These are phyloP conservation scores for Penicillium subrubescens DNA, from an alignment of 495 filamentous ascomycete genomes.

Conservation along the genomic window DNA sequence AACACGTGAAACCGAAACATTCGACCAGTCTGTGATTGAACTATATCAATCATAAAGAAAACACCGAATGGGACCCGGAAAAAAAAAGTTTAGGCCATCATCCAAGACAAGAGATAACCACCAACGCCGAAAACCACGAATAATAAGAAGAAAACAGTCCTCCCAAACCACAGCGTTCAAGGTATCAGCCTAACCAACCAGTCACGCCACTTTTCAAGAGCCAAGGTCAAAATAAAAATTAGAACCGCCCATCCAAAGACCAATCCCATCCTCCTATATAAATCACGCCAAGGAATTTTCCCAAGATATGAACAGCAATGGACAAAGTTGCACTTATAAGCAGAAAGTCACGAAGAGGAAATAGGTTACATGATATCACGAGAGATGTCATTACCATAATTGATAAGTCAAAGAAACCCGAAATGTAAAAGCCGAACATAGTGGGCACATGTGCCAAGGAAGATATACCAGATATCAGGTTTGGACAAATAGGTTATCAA, in stretches of 20 bases:
- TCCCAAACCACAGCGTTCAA: background rate
- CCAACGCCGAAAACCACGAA: background rate
- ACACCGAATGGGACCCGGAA: background rate
- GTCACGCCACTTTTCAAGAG: background rate
- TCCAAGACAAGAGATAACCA: background rate
- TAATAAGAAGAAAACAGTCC: background rate
- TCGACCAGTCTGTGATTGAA: background rate
- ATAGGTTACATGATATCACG: too few species aligned
- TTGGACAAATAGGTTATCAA: background rate
- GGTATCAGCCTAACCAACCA: background rate
- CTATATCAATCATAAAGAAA: background rate
- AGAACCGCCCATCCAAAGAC: background rate
- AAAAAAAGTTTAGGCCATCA: background rate
- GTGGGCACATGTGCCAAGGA: background rate
- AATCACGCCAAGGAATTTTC: background rate
- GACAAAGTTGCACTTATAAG: too few species aligned
- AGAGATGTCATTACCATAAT: background rate
- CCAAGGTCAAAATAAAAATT: background rate
- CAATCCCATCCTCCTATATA: background rate
- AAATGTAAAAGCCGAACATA: background rate
- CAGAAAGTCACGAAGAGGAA: too few species aligned
- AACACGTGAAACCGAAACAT: background rate
- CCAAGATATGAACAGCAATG: background rate
- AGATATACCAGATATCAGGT: background rate
- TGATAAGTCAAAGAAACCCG: background rate